Base-by-base conservation (phyloP, 352 stramenopile species). In the Pythium biforme region DNA sequence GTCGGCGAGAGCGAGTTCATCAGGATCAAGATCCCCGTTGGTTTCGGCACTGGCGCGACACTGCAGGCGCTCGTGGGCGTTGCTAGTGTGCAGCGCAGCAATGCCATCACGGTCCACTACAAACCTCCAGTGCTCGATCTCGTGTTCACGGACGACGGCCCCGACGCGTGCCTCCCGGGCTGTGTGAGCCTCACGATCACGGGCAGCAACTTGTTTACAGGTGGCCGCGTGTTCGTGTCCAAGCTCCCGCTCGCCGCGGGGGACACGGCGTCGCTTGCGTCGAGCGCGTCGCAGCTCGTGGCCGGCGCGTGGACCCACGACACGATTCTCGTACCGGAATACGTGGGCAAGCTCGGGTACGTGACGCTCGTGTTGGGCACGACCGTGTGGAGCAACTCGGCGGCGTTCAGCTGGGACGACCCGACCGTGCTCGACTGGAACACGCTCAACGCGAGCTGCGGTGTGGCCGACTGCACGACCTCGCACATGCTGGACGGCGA, bases 101-200 rank as follows among this genome's bases (percentile, higher is more conserved):
- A 74, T 20, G 4, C 33, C 2, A 12, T 86, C 27, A 1, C 54
- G 2, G 59, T 89, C 33, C 67, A 49, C 43, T 91, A 89, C 50
- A 40, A 53, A 10, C 19, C 55, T 22, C 82, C 82, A 48, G 64
- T 68, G 48, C 78, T 91, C 33, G 75, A 87, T 15, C 58, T 65
- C 2, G 76, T 89, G 47, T 79, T 74, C 60, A 89, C 73, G 9
- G 77, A 88, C 33, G 82, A 89, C 73, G 82, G 82, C 1, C 76
- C 79, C 1, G 58, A 41, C n/a, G 58, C 65, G 6, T 85, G 77
- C 55, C 43, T 76, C 4, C 75, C 73, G 22, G 75, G 67, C 2
- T 88, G 78, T 22, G 69, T 85, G 11, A 77, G 70, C 27, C 66
- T 91, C 12, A 78, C 72, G 7, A 64, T 91, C 52, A 74, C 69